Evolutionary conservation across 2,329 filamentous ascomycete genomes (phyloP).

Genomic region (Colletotrichum plurivorum): DNA sequence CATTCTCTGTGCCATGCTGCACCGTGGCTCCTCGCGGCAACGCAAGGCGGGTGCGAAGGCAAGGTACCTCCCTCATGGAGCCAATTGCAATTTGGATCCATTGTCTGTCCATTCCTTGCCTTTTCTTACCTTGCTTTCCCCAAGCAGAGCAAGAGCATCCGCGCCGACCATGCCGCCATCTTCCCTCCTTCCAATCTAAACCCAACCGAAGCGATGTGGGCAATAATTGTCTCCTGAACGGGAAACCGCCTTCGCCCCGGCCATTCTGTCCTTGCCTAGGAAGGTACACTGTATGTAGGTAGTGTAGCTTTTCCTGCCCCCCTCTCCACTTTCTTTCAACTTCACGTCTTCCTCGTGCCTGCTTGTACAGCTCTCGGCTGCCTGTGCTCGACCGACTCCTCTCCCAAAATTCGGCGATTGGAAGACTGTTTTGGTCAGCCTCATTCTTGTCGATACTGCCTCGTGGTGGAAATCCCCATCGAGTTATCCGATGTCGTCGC

Average conservation of each 20-base stretch:
- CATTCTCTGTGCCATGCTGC: slow-evolving; percentile 1
- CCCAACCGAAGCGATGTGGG: slow-evolving; percentile 13
- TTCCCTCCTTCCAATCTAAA: slow-evolving; percentile 25
- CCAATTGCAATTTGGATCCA: background rate
- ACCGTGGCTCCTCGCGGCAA: background rate
- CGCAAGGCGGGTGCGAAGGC: background rate
- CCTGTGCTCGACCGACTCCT: background rate
- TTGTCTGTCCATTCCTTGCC: background rate
- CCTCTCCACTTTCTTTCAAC: slow-evolving; percentile 32
- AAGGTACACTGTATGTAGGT: background rate
- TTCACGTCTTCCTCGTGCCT: slow-evolving; percentile 4
- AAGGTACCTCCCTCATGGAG: background rate
- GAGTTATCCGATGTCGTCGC: background rate
- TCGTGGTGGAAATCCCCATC: background rate
- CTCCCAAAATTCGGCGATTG: background rate
- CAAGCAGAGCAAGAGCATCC: background rate
- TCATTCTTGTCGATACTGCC: background rate
- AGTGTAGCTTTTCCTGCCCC: slow-evolving; percentile 12
- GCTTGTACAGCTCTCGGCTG: background rate
- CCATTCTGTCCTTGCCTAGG: slow-evolving; percentile 1
- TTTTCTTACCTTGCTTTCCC: background rate
- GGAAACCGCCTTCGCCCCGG: slow-evolving; percentile 3
- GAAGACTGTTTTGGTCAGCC: background rate
- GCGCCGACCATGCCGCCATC: background rate
- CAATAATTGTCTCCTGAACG: background rate